Percentiles rank a stretch among this genome's conserved stretches.
Evolutionary conservation across 164 flowering plant species (phyloP).

Genomic region (Sextonia rubra): DNA sequence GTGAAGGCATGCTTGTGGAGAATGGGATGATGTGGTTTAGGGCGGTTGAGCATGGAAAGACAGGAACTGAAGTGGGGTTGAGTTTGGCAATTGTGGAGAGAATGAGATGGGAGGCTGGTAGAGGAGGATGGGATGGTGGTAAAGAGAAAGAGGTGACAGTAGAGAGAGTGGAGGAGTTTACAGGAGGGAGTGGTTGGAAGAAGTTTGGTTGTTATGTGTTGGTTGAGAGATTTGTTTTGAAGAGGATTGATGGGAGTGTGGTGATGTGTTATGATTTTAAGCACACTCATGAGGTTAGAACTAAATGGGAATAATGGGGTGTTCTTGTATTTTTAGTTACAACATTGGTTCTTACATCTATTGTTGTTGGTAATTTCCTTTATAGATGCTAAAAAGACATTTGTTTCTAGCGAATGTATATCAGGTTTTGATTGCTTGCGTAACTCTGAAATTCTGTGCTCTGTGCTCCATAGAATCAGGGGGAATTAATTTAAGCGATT

Average conservation of each 20-base stretch:
- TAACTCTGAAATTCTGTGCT: too few relatives aligned
- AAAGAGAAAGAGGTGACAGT: conserved; percentile 15
- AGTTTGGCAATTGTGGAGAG: conserved; percentile 28
- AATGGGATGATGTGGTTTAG: conserved; percentile 9
- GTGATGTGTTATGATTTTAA: conserved; percentile 35
- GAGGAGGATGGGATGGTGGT: conserved; percentile 36
- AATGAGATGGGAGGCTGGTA: conserved; percentile 19
- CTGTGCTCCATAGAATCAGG: too few relatives aligned
- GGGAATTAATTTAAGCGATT: too few relatives aligned
- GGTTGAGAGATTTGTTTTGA: conserved; percentile 57
- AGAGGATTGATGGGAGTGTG: conserved; percentile 50
- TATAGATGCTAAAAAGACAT: too few relatives aligned
- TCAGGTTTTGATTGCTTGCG: too few relatives aligned
- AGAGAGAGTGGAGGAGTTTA: conserved; percentile 25
- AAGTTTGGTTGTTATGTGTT: conserved; percentile 46
- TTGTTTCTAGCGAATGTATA: too few relatives aligned
- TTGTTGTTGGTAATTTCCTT: too few relatives aligned
- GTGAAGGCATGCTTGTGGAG: neutral
- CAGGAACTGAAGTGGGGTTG: conserved; percentile 1
- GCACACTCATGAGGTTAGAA: conserved; percentile 37
- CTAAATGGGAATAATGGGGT: conserved; percentile 34
- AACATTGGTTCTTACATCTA: neutral
- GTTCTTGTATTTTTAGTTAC: neutral
- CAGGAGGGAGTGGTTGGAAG: conserved; percentile 24
- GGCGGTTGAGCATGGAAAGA: neutral